phyloP scores from a whole-genome alignment of 768 basidiomycete genomes.

The Tylopilus rubrobrunneus region DNA sequence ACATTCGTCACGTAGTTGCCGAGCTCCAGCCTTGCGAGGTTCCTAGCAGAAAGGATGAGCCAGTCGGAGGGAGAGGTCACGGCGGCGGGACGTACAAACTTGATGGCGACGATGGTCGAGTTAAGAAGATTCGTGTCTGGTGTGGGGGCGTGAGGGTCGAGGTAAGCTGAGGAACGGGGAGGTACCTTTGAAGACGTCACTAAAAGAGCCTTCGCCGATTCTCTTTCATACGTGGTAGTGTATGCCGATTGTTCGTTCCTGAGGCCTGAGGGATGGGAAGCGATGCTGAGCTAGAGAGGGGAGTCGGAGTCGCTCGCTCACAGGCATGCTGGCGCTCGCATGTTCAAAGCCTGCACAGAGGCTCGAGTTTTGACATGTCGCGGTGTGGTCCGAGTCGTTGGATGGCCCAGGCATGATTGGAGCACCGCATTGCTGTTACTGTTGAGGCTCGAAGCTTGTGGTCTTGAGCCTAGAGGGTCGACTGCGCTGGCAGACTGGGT shows the following conservation, averaged over 20 bases:
- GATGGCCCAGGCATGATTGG: no score
- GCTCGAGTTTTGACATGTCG: no score
- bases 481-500: no score
- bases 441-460: no score
- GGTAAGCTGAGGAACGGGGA: slow-evolving; percentile 3
- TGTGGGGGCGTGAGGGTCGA: not conserved
- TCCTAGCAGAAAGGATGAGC: slow-evolving; percentile 46
- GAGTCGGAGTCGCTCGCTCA: slow-evolving; percentile 5
- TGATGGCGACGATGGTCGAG: slow-evolving; percentile 98
- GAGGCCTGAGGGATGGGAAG: slow-evolving; percentile 42
- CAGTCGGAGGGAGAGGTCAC: not conserved
- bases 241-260: slow-evolving; percentile 78
- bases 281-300: slow-evolving; percentile 40
- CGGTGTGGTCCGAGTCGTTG: no score
- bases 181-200: slow-evolving; percentile 87
- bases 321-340: slow-evolving; percentile 9
- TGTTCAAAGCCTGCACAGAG: slow-evolving; percentile 20
- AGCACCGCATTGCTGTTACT: no score
- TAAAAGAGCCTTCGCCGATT: slow-evolving; percentile 98
- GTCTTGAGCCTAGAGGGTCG: no score
- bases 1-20: slow-evolving; percentile 97
- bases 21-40: slow-evolving; percentile 92
- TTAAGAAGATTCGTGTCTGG: slow-evolving; percentile 96
- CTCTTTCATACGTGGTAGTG: slow-evolving; percentile 98
- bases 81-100: slow-evolving; percentile 75